Evolutionary conservation across 768 basidiomycete species (phyloP).

Genomic region (Boletales sp.): DNA sequence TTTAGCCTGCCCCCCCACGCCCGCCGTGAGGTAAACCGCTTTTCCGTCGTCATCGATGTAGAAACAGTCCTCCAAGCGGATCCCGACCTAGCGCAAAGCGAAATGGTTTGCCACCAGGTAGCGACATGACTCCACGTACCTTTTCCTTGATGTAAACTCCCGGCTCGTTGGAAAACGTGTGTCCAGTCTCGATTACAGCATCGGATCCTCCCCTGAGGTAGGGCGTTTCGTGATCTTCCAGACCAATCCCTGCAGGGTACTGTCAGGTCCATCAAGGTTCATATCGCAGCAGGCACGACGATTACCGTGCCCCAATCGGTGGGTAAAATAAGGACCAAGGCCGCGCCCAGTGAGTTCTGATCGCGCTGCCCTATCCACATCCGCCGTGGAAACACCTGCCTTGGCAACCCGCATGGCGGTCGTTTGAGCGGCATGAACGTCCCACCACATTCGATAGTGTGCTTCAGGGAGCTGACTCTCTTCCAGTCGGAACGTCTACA

Average conservation of each 20-base stretch:
- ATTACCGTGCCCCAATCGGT: slow-evolving; percentile 76
- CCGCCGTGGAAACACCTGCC: slow-evolving; percentile 46
- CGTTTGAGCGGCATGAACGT: slow-evolving; percentile 61
- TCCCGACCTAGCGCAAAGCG: slow-evolving; percentile 51
- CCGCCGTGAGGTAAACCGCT: slow-evolving; percentile 58
- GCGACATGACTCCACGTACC: slow-evolving; percentile 33
- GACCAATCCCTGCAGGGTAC: slow-evolving; percentile 62
- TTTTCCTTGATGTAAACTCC: slow-evolving; percentile 70
- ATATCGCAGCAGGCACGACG: slow-evolving; percentile 4
- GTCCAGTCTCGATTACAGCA: slow-evolving; percentile 54
- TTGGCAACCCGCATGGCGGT: slow-evolving; percentile 46
- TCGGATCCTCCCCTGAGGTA: slow-evolving; percentile 72
- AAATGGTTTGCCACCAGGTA: slow-evolving; percentile 7
- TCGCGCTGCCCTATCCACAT: slow-evolving; percentile 64
- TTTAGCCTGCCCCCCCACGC: slow-evolving; percentile 56
- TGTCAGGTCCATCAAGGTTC: slow-evolving; percentile 12
- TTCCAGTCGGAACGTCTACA: slow-evolving; percentile 62
- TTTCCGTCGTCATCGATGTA: slow-evolving; percentile 54
- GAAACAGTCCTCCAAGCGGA: slow-evolving; percentile 84
- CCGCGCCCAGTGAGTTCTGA: slow-evolving; percentile 39
- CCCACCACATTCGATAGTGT: slow-evolving; percentile 59
- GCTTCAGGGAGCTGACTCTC: slow-evolving; percentile 49
- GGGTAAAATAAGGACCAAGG: slow-evolving; percentile 66
- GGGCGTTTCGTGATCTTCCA: slow-evolving; percentile 80
- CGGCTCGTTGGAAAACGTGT: slow-evolving; percentile 82